Evolutionary conservation across 1,139 yeast species (phyloP).

Genomic region (Kodamaea plutei): DNA sequence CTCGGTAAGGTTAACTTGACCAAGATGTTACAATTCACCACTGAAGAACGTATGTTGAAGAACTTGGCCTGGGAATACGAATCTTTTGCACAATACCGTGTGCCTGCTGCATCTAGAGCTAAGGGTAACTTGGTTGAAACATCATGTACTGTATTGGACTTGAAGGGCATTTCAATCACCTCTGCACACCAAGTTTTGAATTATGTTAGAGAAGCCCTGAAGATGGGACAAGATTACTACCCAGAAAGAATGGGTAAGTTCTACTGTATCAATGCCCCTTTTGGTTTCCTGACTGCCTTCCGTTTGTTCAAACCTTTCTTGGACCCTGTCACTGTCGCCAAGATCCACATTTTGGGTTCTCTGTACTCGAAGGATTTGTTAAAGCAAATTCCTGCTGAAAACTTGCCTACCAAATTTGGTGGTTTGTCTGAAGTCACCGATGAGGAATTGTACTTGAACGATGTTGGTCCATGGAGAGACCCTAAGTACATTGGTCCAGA

Average conservation of each 20-base stretch:
- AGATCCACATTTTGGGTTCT: conserved; percentile 82
- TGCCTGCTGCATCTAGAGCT: conserved; percentile 92
- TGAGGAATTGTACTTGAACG: conserved; percentile 83
- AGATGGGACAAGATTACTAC: conserved; percentile 93
- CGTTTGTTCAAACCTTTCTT: conserved; percentile 85
- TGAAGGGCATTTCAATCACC: conserved; percentile 86
- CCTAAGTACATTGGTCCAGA: conserved; percentile 77
- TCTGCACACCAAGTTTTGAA: conserved; percentile 82
- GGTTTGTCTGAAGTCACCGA: conserved; percentile 67
- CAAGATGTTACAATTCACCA: conserved; percentile 90
- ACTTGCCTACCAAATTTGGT: conserved; percentile 88
- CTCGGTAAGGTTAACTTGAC: conserved; percentile 84
- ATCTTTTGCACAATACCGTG: conserved; percentile 73
- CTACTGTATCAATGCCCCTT: conserved; percentile 93
- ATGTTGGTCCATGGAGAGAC: conserved; percentile 98
- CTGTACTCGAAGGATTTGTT: conserved; percentile 77
- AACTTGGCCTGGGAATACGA: conserved; percentile 98
- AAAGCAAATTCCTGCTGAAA: conserved; percentile 89
- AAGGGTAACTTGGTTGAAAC: conserved; percentile 81
- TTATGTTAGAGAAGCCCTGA: conserved; percentile 88
- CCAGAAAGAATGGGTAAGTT: conserved; percentile 99
- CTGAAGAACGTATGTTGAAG: conserved; percentile 93
- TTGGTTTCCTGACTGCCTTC: conserved; percentile 94
- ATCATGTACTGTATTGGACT: conserved; percentile 91
- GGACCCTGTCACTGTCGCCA: conserved; percentile 97